Evolutionary conservation across 2,329 filamentous ascomycete genomes (phyloP).

Genomic region (Monosporascus sp.): DNA sequence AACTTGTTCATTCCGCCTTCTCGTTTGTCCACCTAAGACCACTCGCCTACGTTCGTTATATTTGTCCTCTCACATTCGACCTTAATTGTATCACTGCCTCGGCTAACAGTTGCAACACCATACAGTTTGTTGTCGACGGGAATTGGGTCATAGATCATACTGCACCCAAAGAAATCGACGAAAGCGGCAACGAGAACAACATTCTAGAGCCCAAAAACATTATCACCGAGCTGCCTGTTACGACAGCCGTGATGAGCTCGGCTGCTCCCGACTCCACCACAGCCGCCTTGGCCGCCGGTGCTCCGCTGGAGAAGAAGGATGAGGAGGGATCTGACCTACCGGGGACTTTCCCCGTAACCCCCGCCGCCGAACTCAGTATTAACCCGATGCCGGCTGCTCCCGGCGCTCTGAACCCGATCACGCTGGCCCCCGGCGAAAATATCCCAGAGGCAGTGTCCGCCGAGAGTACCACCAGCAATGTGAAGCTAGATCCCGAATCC

Average conservation of each 20-base stretch:
- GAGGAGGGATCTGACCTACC: slow-evolving; percentile 45
- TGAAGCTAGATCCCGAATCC: slow-evolving; percentile 76
- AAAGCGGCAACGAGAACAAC: slow-evolving; percentile 86
- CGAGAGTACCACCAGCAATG: slow-evolving; percentile 64
- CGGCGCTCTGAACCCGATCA: slow-evolving; percentile 72
- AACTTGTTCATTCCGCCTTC: neutral
- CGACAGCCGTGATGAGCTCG: slow-evolving; percentile 56
- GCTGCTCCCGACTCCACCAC: slow-evolving; percentile 68
- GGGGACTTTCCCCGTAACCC: slow-evolving; percentile 69
- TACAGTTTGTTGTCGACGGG: slow-evolving; percentile 90
- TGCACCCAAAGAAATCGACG: slow-evolving; percentile 77
- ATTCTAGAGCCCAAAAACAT: slow-evolving; percentile 75
- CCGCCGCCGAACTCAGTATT: slow-evolving; percentile 46
- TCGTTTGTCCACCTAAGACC: neutral
- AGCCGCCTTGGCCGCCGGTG: slow-evolving; percentile 59
- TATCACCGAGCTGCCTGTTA: slow-evolving; percentile 36
- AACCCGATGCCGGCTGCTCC: slow-evolving; percentile 58
- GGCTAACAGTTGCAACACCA: slow-evolving; percentile 17
- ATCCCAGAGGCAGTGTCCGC: slow-evolving; percentile 65
- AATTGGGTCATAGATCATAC: slow-evolving; percentile 80
- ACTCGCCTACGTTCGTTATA: neutral
- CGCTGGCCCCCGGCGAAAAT: slow-evolving; percentile 72
- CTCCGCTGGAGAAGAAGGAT: slow-evolving; percentile 52
- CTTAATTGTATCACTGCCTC: neutral
- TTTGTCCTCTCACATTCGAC: neutral